Evolutionary conservation across 345 rosid species (phyloP), one percentile per base, ranked within the genome.

Genomic region (Euphorbia pulcherrima): DNA sequence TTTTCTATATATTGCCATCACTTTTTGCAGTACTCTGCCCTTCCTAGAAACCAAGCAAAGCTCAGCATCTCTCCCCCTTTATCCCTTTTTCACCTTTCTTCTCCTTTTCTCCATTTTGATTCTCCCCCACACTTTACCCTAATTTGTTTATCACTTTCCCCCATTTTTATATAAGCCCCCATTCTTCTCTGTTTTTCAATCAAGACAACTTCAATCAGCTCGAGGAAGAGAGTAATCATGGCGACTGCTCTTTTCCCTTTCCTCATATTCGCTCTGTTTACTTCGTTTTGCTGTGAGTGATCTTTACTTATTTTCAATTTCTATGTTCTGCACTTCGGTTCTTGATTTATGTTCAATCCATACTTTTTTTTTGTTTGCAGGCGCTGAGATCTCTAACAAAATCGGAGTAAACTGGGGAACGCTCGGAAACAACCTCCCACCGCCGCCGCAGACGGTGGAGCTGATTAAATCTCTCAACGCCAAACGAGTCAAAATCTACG

Each of bases 361-460:
- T 7, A 3, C 5, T 10, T 10, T 30, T 29, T 57, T 7, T 28
- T 20, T 57, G 8, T 0, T 75, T 71, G 61, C 79, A 81, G 87
- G 70, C n/a, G 83, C 77, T 23, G 78, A 81, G 73, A 68, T 81
- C 76, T 80, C 94, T 3, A 78, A 69, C 68, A 72, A 79, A 30
- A 78, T 84, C 27, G 96, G 98, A 13, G n/a, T 92, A 5, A 88
- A 87, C 95, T 92, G 90, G 57, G 92, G 90, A 9, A 85, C 83
- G 69, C 81, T 86, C n/a, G 96, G 95, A 3, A 78, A 86, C 84
- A 75, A 90, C 74, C 88, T 90, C 30, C 96, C 90, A 1, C 50
- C 87, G 6, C 86, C 92, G 0, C 2, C 79, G 0, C 62, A 72
- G 14, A 76, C 96, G 0, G 74, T 81, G 72, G 64, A 77, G 28